A percentile compares a stretch with the other conserved stretches of the same genome.
These are phyloP conservation scores for Luffa aegyptiaca DNA, from an alignment of 306 rosid genomes.

Conservation along the genomic window DNA sequence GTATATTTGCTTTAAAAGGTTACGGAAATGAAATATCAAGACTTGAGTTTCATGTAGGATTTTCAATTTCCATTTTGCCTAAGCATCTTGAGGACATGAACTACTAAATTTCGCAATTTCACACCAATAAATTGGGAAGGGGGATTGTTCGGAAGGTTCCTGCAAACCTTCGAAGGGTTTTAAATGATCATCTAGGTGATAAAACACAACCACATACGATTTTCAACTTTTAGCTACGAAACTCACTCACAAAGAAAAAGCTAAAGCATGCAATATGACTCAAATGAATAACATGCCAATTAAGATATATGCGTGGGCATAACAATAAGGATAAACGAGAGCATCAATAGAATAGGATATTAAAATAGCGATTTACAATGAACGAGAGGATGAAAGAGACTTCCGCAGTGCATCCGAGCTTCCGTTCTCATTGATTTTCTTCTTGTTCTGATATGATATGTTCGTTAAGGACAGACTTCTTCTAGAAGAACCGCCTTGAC, in stretches of 20 bases:
- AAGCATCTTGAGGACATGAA: neutral
- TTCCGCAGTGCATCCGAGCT: constrained; percentile 33
- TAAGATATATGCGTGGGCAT: neutral
- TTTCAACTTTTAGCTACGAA: neutral
- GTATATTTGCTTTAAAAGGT: neutral
- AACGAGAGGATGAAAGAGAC: constrained; percentile 36
- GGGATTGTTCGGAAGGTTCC: neutral
- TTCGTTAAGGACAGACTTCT: constrained; percentile 34
- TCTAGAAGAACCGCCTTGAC: constrained; percentile 44
- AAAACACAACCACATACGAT: neutral
- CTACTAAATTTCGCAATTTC: neutral
- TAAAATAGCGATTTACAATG: constrained; percentile 27
- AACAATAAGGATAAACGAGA: neutral
- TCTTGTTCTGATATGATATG: constrained; percentile 26
- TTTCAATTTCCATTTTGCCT: neutral
- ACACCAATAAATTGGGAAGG: neutral
- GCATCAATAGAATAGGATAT: neutral
- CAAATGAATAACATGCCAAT: neutral
- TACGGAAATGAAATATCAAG: neutral
- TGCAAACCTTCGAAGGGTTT: neutral
- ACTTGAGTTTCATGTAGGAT: neutral
- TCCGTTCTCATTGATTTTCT: constrained; percentile 45
- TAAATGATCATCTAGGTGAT: neutral
- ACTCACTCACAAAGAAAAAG: neutral
- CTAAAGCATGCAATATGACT: neutral